Percentiles rank a stretch among this genome's conserved stretches.
These are phyloP conservation scores for Fusarium sulawesiense DNA, from an alignment of 2,329 filamentous ascomycete genomes.

Conservation along the genomic window DNA sequence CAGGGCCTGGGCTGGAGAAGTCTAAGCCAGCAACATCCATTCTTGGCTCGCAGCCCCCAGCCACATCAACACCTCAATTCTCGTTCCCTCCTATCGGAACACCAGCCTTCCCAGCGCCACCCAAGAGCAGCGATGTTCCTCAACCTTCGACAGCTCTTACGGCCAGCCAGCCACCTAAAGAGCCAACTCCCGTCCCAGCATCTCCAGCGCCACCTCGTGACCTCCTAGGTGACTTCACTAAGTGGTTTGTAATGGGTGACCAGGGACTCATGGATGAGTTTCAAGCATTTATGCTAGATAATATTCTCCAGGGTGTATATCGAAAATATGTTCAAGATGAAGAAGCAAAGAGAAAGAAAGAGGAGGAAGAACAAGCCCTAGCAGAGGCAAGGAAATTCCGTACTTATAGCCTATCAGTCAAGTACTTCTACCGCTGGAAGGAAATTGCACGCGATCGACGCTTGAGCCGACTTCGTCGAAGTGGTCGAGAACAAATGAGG, in stretches of 20 bases:
- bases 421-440: slow-evolving; percentile 69
- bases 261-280: slow-evolving; percentile 65
- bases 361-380: slow-evolving; percentile 61
- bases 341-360: slow-evolving; percentile 55
- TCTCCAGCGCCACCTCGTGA: slow-evolving; percentile 51
- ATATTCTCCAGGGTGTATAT: slow-evolving; percentile 58
- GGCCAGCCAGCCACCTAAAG: slow-evolving; percentile 9
- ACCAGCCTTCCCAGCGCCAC: slow-evolving; percentile 4
- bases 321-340: slow-evolving; percentile 55
- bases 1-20: neutral
- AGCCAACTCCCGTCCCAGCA: slow-evolving; percentile 13
- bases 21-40: slow-evolving; percentile 6
- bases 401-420: slow-evolving; percentile 61
- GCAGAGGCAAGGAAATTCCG: slow-evolving; percentile 62
- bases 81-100: slow-evolving; percentile 16
- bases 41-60: neutral
- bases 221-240: slow-evolving; percentile 61
- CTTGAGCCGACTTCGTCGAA: slow-evolving; percentile 62
- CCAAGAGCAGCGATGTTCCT: neutral
- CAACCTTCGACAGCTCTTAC: slow-evolving; percentile 7
- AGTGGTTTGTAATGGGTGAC: slow-evolving; percentile 67
- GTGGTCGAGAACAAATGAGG: slow-evolving; percentile 63
- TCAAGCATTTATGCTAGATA: slow-evolving; percentile 57
- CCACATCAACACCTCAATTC: slow-evolving; percentile 18
- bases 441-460: slow-evolving; percentile 60